Conservation (phyloP, 768 basidiomycete genomes). For the Pisolithus orientalis region DNA sequence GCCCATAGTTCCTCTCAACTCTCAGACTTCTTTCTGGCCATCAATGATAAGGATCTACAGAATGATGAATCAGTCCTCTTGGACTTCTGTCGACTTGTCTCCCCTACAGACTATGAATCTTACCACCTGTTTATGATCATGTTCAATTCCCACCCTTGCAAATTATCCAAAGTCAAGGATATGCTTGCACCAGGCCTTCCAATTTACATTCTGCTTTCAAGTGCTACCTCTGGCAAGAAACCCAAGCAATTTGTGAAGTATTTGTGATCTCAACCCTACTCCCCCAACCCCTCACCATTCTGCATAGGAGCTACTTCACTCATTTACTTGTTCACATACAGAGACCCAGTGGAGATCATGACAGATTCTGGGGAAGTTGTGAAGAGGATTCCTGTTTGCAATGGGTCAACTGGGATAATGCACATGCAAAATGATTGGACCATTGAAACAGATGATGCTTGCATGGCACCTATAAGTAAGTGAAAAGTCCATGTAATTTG, state of each 20-base stretch:
- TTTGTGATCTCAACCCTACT: too few relatives aligned
- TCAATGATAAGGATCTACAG: neutral
- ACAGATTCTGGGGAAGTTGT: neutral
- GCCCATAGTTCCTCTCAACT: neutral
- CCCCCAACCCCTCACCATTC: too few relatives aligned
- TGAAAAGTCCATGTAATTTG: too few relatives aligned
- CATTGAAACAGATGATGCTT: too few relatives aligned
- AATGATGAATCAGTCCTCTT: neutral
- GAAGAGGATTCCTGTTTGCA: too few relatives aligned
- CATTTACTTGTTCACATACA: neutral
- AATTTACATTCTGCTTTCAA: neutral
- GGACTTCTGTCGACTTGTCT: neutral
- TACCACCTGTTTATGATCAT: neutral
- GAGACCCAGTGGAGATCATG: neutral
- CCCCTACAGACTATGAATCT: neutral
- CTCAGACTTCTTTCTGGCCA: neutral
- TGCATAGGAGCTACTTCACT: neutral
- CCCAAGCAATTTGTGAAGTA: slow-evolving; percentile 2
- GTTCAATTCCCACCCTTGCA: neutral
- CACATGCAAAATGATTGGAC: too few relatives aligned
- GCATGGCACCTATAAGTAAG: too few relatives aligned
- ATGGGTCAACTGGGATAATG: too few relatives aligned
- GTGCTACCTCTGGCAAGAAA: neutral
- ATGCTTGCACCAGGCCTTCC: slow-evolving; percentile 1
- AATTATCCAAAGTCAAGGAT: neutral